These are phyloP conservation scores for Aspergillus alliaceus DNA, from an alignment of 2,329 filamentous ascomycete genomes.

Conservation along the genomic window DNA sequence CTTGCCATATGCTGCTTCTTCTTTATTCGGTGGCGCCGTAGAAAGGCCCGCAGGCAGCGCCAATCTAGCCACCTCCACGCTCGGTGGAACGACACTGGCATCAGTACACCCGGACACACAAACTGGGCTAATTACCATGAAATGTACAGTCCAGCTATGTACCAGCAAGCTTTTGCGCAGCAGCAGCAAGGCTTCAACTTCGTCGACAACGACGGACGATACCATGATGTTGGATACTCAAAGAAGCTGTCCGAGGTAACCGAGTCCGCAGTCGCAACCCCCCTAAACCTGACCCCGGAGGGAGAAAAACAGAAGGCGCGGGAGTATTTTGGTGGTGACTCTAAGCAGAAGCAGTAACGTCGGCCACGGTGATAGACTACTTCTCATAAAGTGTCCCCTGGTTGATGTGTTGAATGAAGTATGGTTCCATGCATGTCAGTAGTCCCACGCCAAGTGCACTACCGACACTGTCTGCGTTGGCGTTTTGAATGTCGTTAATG, in stretches of 20 bases:
- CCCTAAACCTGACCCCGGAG: slow-evolving; percentile 4
- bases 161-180: slow-evolving; percentile 11
- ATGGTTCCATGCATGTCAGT: not conserved
- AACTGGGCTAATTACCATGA: slow-evolving; percentile 26
- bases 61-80: slow-evolving; percentile 31
- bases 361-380: not conserved
- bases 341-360: not conserved
- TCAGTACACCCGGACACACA: slow-evolving; percentile 28
- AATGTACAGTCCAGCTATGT: slow-evolving; percentile 11
- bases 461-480: not conserved
- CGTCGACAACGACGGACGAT: slow-evolving; percentile 26
- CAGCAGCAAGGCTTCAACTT: slow-evolving; percentile 21
- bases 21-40: slow-evolving; percentile 44
- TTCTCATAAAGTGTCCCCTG: not conserved
- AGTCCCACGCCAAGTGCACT: not conserved
- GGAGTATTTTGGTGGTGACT: slow-evolving; percentile 1
- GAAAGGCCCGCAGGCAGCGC: slow-evolving; percentile 29
- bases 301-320: slow-evolving; percentile 5
- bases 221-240: slow-evolving; percentile 20
- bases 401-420: not conserved
- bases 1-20: slow-evolving; percentile 41
- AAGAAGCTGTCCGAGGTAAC: slow-evolving; percentile 9
- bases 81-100: slow-evolving; percentile 36
- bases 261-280: slow-evolving; percentile 4
- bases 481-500: not conserved